Conservation (phyloP, 2,329 filamentous ascomycete genomes). For the Colletotrichum spaethianum region DNA sequence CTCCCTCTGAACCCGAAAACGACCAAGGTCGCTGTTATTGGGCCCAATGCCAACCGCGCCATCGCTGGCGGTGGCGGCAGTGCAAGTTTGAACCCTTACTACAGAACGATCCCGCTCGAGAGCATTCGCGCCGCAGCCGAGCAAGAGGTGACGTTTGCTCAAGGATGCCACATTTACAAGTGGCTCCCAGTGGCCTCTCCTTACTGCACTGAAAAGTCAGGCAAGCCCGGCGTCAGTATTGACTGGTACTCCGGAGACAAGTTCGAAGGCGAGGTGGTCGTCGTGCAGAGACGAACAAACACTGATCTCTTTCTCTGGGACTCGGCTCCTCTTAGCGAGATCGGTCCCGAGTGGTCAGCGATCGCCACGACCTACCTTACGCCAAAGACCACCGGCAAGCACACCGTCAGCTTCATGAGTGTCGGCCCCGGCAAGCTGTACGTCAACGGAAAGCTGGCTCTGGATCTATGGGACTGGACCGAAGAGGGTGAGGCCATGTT, state of each 20-base stretch:
- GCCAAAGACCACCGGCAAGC: constrained; percentile 70
- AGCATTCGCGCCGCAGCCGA: constrained; percentile 70
- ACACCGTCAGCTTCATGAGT: constrained; percentile 78
- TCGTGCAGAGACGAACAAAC: constrained; percentile 72
- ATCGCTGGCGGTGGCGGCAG: constrained; percentile 79
- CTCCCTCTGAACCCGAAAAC: constrained; percentile 70
- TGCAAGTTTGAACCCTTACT: constrained; percentile 78
- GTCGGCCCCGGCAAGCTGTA: constrained; percentile 75
- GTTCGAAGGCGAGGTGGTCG: constrained; percentile 70
- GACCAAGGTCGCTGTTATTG: constrained; percentile 75
- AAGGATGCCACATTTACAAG: constrained; percentile 75
- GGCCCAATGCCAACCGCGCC: constrained; percentile 76
- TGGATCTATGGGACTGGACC: constrained; percentile 79
- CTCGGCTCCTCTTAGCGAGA: constrained; percentile 72
- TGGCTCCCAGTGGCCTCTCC: constrained; percentile 75
- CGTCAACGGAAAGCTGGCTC: constrained; percentile 70
- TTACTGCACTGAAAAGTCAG: constrained; percentile 69
- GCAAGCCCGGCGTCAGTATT: constrained; percentile 72
- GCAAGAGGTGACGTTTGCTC: constrained; percentile 71
- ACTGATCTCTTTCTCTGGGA: constrained; percentile 81
- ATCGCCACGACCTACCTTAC: constrained; percentile 73
- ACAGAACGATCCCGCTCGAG: constrained; percentile 75
- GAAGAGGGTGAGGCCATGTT: constrained; percentile 81
- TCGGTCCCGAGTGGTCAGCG: constrained; percentile 76
- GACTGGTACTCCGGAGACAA: constrained; percentile 77